Base-by-base conservation (phyloP, 148 eudicot species). In the Nyssa sinensis region DNA sequence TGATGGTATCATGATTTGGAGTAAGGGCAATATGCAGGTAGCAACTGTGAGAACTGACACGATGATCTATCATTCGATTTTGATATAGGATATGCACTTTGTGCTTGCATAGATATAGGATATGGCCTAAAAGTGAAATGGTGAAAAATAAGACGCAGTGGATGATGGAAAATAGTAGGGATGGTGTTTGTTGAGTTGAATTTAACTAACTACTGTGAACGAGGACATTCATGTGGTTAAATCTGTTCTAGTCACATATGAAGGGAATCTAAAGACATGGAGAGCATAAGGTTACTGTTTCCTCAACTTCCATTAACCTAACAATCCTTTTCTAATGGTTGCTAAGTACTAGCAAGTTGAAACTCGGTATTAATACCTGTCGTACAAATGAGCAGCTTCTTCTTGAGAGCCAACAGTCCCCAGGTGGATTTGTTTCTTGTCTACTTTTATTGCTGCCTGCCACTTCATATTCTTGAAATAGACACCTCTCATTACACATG, bases 371-470 rank as follows among this genome's bases (percentile, higher is more conserved):
- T 23, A 30, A 55, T 84, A 92, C 98, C 98, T 89, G 84, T 95
- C 99, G 63, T 95, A 95, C 32, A 95, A 74, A 51, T 77, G 87
- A 51, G 97, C 97, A 79, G 99, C 99, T 78, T 92, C 99, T 67
- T 80, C 88, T 66, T 88, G 93, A 47, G 98, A 84, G n/a, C 86
- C 88, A 30, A 95, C 90, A 24, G 99, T 95, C 34, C 99, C 99
- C 66, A 95, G 75, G 75, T 95, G 99, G 81, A 95, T 91, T 82
- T 95, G 99, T 80, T 89, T 93, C 86, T 89, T 91, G 77, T 89
- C 94, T 47, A 95, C 99, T 85, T 95, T 95, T 32, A 95, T 92
- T 21, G 99, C 99, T 30, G 99, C 98, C 84, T 95, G 99, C 97
- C 97, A 95, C 79, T 89, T 93, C 86, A 79, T 75, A 73, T 95